Evolutionary conservation across 208 protist species (phyloP).

Genomic region (Leishmania turanica): DNA sequence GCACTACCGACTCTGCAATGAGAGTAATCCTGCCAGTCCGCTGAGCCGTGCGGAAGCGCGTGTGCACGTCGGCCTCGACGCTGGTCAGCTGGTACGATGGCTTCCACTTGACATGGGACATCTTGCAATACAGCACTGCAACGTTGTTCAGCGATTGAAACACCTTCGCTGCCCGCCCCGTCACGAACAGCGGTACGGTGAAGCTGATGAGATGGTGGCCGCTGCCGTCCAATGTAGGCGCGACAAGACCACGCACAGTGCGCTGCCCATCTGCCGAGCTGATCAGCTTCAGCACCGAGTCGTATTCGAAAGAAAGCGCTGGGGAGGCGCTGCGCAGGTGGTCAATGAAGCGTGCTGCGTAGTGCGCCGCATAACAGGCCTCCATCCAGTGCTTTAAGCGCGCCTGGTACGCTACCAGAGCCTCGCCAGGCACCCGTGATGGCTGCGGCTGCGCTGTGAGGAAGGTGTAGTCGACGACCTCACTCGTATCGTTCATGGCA

Average conservation of each 20-base stretch:
- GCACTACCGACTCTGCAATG: slow-evolving; percentile 26
- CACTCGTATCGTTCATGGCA: slow-evolving; percentile 14
- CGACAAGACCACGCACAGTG: slow-evolving; percentile 28
- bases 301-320: slow-evolving; percentile 44
- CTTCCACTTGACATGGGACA: slow-evolving; percentile 20
- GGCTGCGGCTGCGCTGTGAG: slow-evolving; percentile 32
- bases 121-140: slow-evolving; percentile 46
- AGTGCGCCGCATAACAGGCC: slow-evolving; percentile 31
- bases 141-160: slow-evolving; percentile 34
- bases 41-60: slow-evolving; percentile 9
- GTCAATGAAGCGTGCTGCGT: slow-evolving; percentile 19
- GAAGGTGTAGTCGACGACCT: slow-evolving; percentile 43
- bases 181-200: slow-evolving; percentile 39
- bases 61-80: slow-evolving; percentile 34
- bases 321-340: slow-evolving; percentile 30
- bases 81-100: slow-evolving; percentile 15
- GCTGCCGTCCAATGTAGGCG: slow-evolving; percentile 11
- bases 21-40: slow-evolving; percentile 16
- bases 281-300: slow-evolving; percentile 31
- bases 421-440: slow-evolving; percentile 21
- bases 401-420: slow-evolving; percentile 16
- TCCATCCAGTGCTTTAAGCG: slow-evolving; percentile 48
- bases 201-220: slow-evolving; percentile 27
- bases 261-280: slow-evolving; percentile 9
- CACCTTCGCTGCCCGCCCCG: slow-evolving; percentile 6